phyloP scores from a whole-genome alignment of 768 basidiomycete species.

The Serendipita sp. region DNA sequence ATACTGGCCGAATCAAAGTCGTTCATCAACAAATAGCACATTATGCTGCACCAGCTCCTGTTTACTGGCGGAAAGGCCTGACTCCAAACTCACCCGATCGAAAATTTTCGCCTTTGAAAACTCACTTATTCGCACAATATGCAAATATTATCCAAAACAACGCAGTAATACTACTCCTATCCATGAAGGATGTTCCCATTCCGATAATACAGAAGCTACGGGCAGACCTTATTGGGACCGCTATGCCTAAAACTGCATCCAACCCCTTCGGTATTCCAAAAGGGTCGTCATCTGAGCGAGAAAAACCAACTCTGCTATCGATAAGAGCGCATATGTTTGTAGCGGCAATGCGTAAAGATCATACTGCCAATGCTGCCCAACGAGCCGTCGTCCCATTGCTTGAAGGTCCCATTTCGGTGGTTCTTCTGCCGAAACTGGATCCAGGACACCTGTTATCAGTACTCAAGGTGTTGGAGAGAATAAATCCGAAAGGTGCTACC shows the following conservation, averaged over 20 bases:
- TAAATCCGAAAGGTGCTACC: slow-evolving; percentile 39
- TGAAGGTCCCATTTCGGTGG: slow-evolving; percentile 20
- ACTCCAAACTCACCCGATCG: background rate
- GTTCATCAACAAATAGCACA: background rate
- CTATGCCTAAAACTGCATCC: background rate
- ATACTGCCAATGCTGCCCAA: background rate
- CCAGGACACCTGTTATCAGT: slow-evolving; percentile 57
- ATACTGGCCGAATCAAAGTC: background rate
- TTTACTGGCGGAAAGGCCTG: background rate
- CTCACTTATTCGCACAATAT: background rate
- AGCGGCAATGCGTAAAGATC: background rate
- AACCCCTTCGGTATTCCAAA: slow-evolving; percentile 4
- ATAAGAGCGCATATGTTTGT: background rate
- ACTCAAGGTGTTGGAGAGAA: slow-evolving; percentile 48
- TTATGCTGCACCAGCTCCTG: background rate
- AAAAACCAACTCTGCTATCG: background rate
- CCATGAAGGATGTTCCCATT: background rate
- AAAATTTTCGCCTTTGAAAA: slow-evolving; percentile 2
- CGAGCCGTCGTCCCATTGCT: background rate
- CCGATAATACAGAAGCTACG: background rate
- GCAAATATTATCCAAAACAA: background rate
- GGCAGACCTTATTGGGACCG: background rate
- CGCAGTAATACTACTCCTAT: background rate
- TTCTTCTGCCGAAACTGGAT: slow-evolving; percentile 48
- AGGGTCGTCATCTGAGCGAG: background rate